A percentile compares a stretch with the other conserved stretches of the same genome.
Evolutionary conservation across 2,329 filamentous ascomycete species (phyloP).

Genomic region (Rachicladosporium sp.): DNA sequence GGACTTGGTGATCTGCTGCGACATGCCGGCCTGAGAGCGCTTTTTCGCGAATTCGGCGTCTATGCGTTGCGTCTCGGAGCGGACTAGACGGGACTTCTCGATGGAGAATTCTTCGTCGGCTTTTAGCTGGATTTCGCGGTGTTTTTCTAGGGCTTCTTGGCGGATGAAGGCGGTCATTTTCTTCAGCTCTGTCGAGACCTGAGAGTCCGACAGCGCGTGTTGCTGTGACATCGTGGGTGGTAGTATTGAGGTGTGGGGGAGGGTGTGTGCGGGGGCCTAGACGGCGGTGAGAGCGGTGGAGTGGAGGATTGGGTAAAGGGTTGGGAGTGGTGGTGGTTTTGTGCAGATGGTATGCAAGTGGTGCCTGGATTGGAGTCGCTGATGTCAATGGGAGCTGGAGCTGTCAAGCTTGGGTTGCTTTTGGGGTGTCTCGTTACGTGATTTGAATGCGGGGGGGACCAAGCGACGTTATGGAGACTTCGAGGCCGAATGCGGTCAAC

Average conservation of each 20-base stretch:
- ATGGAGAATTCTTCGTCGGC: constrained; percentile 98
- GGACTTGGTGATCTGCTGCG: constrained; percentile 94
- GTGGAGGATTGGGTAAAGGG: too few relatives aligned
- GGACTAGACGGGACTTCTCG: constrained; percentile 97
- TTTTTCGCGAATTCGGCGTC: constrained; percentile 94
- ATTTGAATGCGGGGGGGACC: too few relatives aligned
- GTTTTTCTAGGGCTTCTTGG: constrained; percentile 95
- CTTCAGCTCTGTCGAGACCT: constrained; percentile 96
- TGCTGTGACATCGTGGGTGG: constrained; percentile 62
- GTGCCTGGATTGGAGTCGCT: too few relatives aligned
- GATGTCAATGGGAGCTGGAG: too few relatives aligned
- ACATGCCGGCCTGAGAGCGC: constrained; percentile 97
- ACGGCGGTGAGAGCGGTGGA: too few relatives aligned
- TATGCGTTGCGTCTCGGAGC: constrained; percentile 85
- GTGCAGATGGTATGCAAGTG: too few relatives aligned
- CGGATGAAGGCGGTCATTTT: constrained; percentile 99
- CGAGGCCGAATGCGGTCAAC: too few relatives aligned
- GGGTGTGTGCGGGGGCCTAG: too few relatives aligned
- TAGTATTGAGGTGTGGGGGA: constrained; percentile 17
- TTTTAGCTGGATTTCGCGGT: constrained; percentile 93
- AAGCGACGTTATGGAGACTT: too few relatives aligned
- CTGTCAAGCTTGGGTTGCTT: too few relatives aligned
- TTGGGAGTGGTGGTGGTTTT: too few relatives aligned
- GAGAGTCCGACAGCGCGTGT: constrained; percentile 91
- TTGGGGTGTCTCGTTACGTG: too few relatives aligned